These are phyloP conservation scores for Mucor racemosus DNA, from an alignment of 371 early-diverging fungal species.

Conservation along the genomic window DNA sequence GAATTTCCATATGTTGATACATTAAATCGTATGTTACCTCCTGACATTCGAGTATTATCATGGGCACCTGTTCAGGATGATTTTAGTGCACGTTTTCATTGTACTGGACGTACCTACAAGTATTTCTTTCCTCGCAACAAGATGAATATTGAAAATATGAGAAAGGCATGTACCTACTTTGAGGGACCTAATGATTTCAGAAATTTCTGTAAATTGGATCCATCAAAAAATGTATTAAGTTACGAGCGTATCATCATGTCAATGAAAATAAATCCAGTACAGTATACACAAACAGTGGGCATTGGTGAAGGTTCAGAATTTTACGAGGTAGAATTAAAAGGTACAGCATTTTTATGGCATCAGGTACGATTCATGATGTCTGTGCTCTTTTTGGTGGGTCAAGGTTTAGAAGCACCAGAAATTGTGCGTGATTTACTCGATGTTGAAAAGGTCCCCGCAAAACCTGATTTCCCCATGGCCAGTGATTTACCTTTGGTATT, in stretches of 20 bases:
- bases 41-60: slow-evolving; percentile 88
- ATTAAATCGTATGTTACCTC: slow-evolving; percentile 86
- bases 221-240: slow-evolving; percentile 75
- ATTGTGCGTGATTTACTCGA: slow-evolving; percentile 42
- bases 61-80: slow-evolving; percentile 84
- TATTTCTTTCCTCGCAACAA: slow-evolving; percentile 84
- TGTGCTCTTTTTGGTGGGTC: slow-evolving; percentile 85
- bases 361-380: slow-evolving; percentile 97
- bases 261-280: slow-evolving; percentile 67
- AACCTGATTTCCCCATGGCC: slow-evolving; percentile 66
- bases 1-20: slow-evolving; percentile 85
- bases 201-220: slow-evolving; percentile 94
- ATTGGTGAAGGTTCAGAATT: slow-evolving; percentile 46
- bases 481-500: slow-evolving; percentile 86
- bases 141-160: slow-evolving; percentile 77
- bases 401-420: slow-evolving; percentile 44
- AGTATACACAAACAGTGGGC: slow-evolving; percentile 7
- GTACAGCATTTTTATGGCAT: slow-evolving; percentile 95
- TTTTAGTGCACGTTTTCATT: slow-evolving; percentile 93
- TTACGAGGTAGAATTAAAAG: slow-evolving; percentile 73
- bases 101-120: slow-evolving; percentile 85
- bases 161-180: slow-evolving; percentile 69
- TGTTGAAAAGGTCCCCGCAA: slow-evolving; percentile 32
- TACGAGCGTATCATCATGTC: slow-evolving; percentile 76
- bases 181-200: slow-evolving; percentile 92